Percentiles rank a stretch among this genome's conserved stretches.
phyloP scores from a whole-genome alignment of 2,329 filamentous ascomycete genomes.

The Phaeosphaeriaceae sp. region DNA sequence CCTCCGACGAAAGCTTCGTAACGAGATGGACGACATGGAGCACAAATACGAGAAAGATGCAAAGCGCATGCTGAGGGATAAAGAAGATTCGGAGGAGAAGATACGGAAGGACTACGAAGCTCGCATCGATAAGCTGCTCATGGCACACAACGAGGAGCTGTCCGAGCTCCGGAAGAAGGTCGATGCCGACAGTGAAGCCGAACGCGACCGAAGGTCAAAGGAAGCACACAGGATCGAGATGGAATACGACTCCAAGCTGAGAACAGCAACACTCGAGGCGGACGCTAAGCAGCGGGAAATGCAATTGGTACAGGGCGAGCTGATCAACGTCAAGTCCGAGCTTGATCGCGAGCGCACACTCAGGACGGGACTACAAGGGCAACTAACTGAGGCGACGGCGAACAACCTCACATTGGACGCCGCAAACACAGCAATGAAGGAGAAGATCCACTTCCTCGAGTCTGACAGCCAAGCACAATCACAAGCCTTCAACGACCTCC shows the following conservation, averaged over 20 bases:
- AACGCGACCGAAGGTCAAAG: constrained; percentile 63
- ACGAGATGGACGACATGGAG: constrained; percentile 63
- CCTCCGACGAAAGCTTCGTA: constrained; percentile 60
- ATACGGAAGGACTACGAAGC: constrained; percentile 54
- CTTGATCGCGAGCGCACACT: constrained; percentile 66
- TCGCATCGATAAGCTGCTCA: constrained; percentile 65
- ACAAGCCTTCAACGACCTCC: constrained; percentile 81
- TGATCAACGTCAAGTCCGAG: constrained; percentile 56
- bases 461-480: constrained; percentile 90
- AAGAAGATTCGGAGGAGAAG: constrained; percentile 54
- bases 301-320: constrained; percentile 55
- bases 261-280: constrained; percentile 65
- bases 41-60: constrained; percentile 64
- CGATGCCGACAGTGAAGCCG: constrained; percentile 71
- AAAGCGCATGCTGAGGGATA: constrained; percentile 62
- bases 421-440: constrained; percentile 75
- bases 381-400: constrained; percentile 52
- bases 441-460: constrained; percentile 87
- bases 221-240: constrained; percentile 71
- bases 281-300: constrained; percentile 64
- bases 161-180: constrained; percentile 69
- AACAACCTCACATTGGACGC: constrained; percentile 69
- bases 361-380: constrained; percentile 64
- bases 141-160: constrained; percentile 72
- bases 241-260: constrained; percentile 61